A percentile compares a stretch with the other conserved stretches of the same genome.
Conservation (phyloP, 192 early-diverging fungal species). For the Mortierella alpina region DNA sequence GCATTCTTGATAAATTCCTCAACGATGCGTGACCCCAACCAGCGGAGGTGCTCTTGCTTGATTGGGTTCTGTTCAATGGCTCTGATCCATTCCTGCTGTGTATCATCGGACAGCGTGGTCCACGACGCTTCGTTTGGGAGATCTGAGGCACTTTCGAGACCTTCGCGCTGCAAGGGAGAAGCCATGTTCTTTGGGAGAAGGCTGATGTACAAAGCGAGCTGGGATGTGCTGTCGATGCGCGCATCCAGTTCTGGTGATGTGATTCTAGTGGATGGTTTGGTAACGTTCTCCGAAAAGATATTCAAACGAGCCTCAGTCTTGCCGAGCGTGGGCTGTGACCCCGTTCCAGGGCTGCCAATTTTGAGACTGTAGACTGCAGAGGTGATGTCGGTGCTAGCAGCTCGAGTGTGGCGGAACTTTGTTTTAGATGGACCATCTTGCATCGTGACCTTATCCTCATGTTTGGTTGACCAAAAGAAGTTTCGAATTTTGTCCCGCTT, state of each 20-base stretch:
- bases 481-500: neutral
- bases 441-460: neutral
- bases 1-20: no score
- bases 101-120: neutral
- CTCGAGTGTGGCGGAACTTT: neutral
- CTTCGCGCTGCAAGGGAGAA: neutral
- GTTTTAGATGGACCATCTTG: neutral
- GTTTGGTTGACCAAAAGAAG: neutral
- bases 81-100: neutral
- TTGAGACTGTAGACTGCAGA: neutral
- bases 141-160: neutral
- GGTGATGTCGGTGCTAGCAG: constrained; percentile 1
- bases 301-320: neutral
- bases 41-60: neutral
- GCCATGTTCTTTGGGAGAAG: neutral
- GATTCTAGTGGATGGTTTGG: neutral
- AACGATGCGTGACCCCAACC: no score
- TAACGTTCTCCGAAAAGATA: neutral
- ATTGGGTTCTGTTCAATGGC: constrained; percentile 3
- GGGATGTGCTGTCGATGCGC: constrained; percentile 2
- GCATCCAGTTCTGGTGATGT: neutral
- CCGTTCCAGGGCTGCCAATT: neutral
- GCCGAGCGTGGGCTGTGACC: neutral
- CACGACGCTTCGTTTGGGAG: neutral
- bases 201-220: neutral